Conservation (phyloP, 225 moss, liverwort and hornwort species). For the Straminergon stramineum region DNA sequence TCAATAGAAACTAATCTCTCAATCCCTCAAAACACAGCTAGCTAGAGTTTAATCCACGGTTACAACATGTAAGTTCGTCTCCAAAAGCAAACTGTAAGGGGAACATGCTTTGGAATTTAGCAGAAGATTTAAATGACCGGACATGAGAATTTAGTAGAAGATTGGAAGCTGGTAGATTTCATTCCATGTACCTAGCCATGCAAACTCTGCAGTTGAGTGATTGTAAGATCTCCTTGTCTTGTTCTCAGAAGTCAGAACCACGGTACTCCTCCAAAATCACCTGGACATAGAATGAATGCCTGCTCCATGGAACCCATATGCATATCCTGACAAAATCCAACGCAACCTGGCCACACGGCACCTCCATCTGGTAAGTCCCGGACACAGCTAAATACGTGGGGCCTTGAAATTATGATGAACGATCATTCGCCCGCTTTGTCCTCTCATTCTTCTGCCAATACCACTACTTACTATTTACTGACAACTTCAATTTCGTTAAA, state of each 20-base stretch:
- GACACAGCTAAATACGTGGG: background rate
- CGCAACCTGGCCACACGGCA: background rate
- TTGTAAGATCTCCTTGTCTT: no score
- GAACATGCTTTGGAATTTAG: background rate
- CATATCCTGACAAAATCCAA: constrained; percentile 8
- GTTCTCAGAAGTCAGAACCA: background rate
- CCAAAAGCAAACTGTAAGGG: background rate
- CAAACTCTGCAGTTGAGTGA: no score
- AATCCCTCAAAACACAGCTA: background rate
- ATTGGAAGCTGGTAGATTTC: no score
- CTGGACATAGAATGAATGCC: background rate
- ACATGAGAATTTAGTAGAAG: background rate
- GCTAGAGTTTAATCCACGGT: background rate
- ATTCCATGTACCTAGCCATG: no score
- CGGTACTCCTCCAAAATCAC: background rate
- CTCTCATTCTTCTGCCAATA: background rate
- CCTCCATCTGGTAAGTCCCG: background rate
- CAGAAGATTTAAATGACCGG: background rate
- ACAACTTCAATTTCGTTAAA: background rate
- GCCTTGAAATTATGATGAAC: background rate
- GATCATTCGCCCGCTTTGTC: background rate
- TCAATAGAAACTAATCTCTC: background rate
- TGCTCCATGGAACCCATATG: background rate
- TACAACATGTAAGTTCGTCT: background rate
- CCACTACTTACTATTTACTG: background rate